Evolutionary conservation across 192 early-diverging fungal genomes (phyloP), one percentile per base, ranked within the genome.

Genomic region (Mortierella alpina): DNA sequence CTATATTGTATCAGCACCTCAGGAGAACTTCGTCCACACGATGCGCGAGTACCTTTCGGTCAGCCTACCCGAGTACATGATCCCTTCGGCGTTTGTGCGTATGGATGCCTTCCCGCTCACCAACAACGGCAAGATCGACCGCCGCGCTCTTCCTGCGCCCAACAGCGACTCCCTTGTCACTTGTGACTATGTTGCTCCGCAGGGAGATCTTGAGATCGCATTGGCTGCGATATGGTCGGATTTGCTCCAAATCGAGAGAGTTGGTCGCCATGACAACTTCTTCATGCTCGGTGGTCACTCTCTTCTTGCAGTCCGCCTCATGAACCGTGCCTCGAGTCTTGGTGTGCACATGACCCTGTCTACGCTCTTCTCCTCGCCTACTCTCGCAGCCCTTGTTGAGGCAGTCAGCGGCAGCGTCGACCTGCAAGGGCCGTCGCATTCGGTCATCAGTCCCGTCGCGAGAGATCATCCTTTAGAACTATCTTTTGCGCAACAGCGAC

Each of bases 41-140:
- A 1, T 31, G 31, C 31, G 31, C 14, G 44, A 44, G 42, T 84
- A 84, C 48, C 72, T 93, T 56, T 85, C 84, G 68, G 59, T 58
- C 47, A 88, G 83, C 63, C 79, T 93, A 31, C 90, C 92, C 13
- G 63, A 66, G 10, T 93, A 93, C 68, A 90, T 90, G 55, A 84
- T 93, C 39, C 92, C 92, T 8, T 60, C 81, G 15, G 46, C 65
- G 6, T 76, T 63, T 48, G 52, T 70, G 14, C 54, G 47, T 13
- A 18, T 84, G 48, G 72, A 81, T 12, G 42, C 6, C 0, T 49
- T 84, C 17, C 76, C 77, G 7, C 46, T 74, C 17, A 72, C 76
- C 48, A 9, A 57, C 52, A 65, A 68, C 51, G 72, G 67, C 22
- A 77, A 84, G 22, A 59, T 78, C 50, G 61, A 84, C 50, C 65